Percentiles rank a stretch among this genome's conserved stretches.
phyloP scores from a whole-genome alignment of 441 rosid species.

The Pelargonium citronellum region DNA sequence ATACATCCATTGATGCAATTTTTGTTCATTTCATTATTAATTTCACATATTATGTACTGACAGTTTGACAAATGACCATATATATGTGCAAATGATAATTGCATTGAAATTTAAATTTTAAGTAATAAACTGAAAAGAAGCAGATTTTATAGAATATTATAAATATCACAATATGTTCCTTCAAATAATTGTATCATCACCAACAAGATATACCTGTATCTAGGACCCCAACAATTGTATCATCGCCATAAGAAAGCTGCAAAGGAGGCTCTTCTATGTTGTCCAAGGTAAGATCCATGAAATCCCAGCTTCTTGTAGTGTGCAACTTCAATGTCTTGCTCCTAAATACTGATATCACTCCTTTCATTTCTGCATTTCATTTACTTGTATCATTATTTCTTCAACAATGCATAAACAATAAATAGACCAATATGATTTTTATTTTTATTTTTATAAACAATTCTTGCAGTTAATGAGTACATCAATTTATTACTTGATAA shows the following conservation, averaged over 20 bases:
- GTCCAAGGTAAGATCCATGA: conserved; percentile 54
- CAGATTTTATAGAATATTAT: too few species aligned
- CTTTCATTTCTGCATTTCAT: conserved; percentile 40
- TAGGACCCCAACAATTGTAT: conserved; percentile 47
- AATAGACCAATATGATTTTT: too few species aligned
- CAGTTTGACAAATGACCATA: too few species aligned
- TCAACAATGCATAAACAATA: neutral
- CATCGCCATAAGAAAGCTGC: conserved; percentile 41
- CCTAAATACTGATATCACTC: conserved; percentile 53
- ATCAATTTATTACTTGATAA: conserved; percentile 38
- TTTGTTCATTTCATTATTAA: too few species aligned
- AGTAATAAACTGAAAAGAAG: too few species aligned
- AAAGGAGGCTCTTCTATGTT: conserved; percentile 20
- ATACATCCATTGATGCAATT: too few species aligned
- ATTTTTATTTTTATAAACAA: too few species aligned
- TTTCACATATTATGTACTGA: too few species aligned
- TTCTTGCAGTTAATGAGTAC: neutral
- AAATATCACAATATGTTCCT: too few species aligned
- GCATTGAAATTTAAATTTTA: too few species aligned
- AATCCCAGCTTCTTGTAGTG: conserved; percentile 87
- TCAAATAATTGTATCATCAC: too few species aligned
- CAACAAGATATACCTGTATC: conserved; percentile 41
- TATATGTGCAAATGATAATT: too few species aligned
- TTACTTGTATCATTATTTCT: conserved; percentile 15
- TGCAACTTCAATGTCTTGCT: conserved; percentile 54